These are phyloP conservation scores for Diaporthe longicolla DNA, from an alignment of 2,329 filamentous ascomycete genomes.

Conservation along the genomic window DNA sequence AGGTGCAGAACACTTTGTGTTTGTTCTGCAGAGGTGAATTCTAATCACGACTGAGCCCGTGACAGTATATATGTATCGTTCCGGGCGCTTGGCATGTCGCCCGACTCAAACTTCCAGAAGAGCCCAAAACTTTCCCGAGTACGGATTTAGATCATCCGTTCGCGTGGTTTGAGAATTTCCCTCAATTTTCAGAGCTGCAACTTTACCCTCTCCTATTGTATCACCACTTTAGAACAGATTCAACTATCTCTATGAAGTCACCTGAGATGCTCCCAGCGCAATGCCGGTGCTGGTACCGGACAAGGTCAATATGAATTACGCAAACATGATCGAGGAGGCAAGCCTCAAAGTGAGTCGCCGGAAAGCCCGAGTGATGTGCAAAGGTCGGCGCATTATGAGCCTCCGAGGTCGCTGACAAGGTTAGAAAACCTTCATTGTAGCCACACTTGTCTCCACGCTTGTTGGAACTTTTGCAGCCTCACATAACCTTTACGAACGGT, in stretches of 20 bases:
- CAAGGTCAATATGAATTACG: slow-evolving; percentile 48
- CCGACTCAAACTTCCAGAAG: slow-evolving; percentile 15
- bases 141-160: slow-evolving; percentile 25
- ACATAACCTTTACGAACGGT: slow-evolving; percentile 55
- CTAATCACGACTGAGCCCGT: not conserved
- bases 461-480: slow-evolving; percentile 55
- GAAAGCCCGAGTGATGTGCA: no score
- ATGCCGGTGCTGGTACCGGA: slow-evolving; percentile 35
- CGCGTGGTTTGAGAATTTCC: slow-evolving; percentile 27
- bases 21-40: not conserved
- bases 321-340: slow-evolving; percentile 54
- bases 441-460: slow-evolving; percentile 56
- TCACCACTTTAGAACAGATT: not conserved
- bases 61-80: not conserved
- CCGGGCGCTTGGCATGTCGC: slow-evolving; percentile 7
- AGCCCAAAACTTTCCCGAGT: slow-evolving; percentile 3
- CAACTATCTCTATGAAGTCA: slow-evolving; percentile 1
- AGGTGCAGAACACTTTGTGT: not conserved
- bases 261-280: not conserved
- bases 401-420: slow-evolving; percentile 13
- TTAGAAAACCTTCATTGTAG: slow-evolving; percentile 56
- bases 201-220: not conserved
- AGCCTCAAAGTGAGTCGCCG: slow-evolving; percentile 50
- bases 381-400: not conserved
- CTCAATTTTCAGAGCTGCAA: not conserved